These are phyloP conservation scores for Neopestalotiopsis rosae DNA, from an alignment of 2,329 filamentous ascomycete genomes.

Conservation along the genomic window DNA sequence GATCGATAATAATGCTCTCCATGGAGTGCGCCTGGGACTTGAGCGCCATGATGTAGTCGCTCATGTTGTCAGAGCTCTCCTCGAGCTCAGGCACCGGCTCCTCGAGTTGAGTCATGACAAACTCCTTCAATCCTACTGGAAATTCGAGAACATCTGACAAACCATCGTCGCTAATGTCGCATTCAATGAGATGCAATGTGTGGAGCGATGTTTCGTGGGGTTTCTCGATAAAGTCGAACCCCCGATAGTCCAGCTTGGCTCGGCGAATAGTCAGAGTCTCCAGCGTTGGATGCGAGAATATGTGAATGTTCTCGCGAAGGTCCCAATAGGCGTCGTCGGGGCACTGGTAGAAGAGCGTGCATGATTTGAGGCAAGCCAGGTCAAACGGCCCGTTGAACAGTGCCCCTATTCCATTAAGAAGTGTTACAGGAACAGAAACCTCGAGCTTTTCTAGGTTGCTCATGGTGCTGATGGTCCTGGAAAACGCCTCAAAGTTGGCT, in stretches of 20 bases:
- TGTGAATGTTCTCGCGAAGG: conserved; percentile 56
- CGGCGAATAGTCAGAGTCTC: conserved; percentile 49
- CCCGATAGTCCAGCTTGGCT: conserved; percentile 51
- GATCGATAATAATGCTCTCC: conserved; percentile 51
- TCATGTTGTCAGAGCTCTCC: conserved; percentile 51
- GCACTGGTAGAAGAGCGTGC: conserved; percentile 53
- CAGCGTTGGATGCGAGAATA: conserved; percentile 55
- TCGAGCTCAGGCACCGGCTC: conserved; percentile 48
- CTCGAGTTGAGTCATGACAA: conserved; percentile 51
- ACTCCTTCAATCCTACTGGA: conserved; percentile 49
- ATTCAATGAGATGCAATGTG: conserved; percentile 52
- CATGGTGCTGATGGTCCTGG: conserved; percentile 54
- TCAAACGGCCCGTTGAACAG: conserved; percentile 58
- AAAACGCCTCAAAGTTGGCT: conserved; percentile 47
- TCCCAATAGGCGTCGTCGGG: conserved; percentile 53
- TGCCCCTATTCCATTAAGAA: conserved; percentile 52
- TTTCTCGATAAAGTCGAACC: conserved; percentile 53
- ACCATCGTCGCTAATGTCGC: conserved; percentile 54
- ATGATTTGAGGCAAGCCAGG: conserved; percentile 51
- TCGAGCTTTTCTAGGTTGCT: conserved; percentile 54
- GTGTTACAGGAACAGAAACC: conserved; percentile 47
- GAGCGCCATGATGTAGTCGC: conserved; percentile 52
- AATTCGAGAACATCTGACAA: conserved; percentile 47
- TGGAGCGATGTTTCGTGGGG: conserved; percentile 51
- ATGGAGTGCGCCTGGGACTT: conserved; percentile 46